Evolutionary conservation across 2,329 filamentous ascomycete species (phyloP), one percentile per base, ranked within the genome.

Genomic region (Fusarium armeniacum): DNA sequence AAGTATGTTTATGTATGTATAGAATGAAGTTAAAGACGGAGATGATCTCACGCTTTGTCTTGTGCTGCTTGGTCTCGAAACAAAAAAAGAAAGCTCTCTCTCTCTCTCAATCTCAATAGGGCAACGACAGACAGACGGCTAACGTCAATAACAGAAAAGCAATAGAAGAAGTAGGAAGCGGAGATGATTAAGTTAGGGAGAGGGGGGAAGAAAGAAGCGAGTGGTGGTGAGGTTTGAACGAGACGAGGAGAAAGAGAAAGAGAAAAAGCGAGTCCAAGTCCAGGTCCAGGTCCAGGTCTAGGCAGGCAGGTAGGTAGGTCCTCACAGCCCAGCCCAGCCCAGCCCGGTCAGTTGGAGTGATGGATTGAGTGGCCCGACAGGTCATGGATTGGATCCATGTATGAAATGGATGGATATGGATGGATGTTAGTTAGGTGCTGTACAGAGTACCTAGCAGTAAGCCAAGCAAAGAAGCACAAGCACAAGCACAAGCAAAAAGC

Each of bases 171-270:
- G 47, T 49, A 60, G 20, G 46, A 65, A 59, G 44, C 68, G 52
- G 53, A 53, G 66, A 65, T 69, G 51, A 73, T 74, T 74, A 74
- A 63, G 65, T 51, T 51, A 56, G 41, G 58, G 50, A 12, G 13
- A 47, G 66, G 60, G 71, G 68, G 61, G 59, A 61, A 46, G 45
- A 35, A 46, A 56, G 52, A 56, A 36, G 52, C 52, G 30, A 55
- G 52, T 49, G 45, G 62, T 69, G 70, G 65, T 73, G 70, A 74
- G 65, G 72, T 72, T 71, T 74, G 73, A 74, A 63, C 54, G 61
- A 67, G 65, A 64, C 53, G 62, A 69, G 65, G 69, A 62, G 64
- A 70, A 47, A 54, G 58, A 60, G 22, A 50, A 36, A n/a, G 30
- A 54, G 26, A 55, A 35, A 53, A 64, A 67, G 58, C 65, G 64